Evolutionary conservation across 2,329 filamentous ascomycete genomes (phyloP).

Genomic region (Fusarium guadeloupense): DNA sequence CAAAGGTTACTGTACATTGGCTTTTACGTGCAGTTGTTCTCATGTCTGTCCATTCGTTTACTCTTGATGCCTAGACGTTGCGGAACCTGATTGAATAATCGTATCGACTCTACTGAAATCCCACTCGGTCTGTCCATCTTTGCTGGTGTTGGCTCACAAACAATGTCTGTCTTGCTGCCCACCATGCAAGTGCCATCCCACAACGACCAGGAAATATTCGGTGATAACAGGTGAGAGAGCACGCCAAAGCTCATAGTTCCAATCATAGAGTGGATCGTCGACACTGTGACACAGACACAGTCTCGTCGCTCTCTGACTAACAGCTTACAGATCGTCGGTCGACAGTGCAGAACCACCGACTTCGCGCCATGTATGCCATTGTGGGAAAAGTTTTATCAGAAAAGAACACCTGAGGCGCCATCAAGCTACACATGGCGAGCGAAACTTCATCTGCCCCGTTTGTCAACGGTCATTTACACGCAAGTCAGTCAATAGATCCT

Average conservation of each 20-base stretch:
- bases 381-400: constrained; percentile 52
- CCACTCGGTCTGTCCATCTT: too few relatives aligned
- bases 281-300: not conserved
- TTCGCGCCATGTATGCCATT: constrained; percentile 50
- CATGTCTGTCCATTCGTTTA: constrained; percentile 5
- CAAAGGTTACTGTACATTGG: constrained; percentile 10
- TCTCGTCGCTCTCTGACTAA: constrained; percentile 10
- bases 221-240: constrained; percentile 18
- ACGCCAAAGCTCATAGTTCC: not conserved
- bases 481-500: constrained; percentile 43
- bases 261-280: constrained; percentile 20
- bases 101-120: constrained; percentile 12
- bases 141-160: not conserved
- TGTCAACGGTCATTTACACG: constrained; percentile 52
- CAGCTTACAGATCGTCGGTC: constrained; percentile 18
- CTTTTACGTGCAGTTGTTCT: not conserved
- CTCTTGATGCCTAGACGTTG: not conserved
- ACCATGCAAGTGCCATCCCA: constrained; percentile 39
- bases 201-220: constrained; percentile 12
- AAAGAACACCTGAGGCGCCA: constrained; percentile 54
- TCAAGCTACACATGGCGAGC: constrained; percentile 51
- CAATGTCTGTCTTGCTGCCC: constrained; percentile 10
- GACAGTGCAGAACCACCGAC: constrained; percentile 20
- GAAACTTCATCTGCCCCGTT: constrained; percentile 48
- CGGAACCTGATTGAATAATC: not conserved